Base-by-base conservation (phyloP, 2,329 filamentous ascomycete genomes). In the Huntiella decipiens region DNA sequence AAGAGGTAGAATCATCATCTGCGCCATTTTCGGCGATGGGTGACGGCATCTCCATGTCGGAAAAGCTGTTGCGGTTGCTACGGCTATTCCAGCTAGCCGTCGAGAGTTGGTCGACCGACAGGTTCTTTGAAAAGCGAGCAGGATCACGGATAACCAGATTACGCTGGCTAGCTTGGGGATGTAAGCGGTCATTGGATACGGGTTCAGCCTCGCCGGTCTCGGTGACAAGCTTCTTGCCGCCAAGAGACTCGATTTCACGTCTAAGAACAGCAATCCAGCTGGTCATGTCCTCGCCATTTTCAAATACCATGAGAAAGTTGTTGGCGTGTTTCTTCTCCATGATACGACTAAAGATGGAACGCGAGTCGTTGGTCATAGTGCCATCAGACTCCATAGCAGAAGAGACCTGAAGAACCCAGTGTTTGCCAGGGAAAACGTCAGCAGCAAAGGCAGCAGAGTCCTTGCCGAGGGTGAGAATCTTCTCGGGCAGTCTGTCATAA, bases 361-460 rank as follows among this genome's bases (percentile, higher is more conserved):
- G 71, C 5, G 46, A 45, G 19, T 35, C 43, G 11, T 32, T 48
- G 8, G 33, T 8, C 17, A 16, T 37, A 38, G 17, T 31, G 15
- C 33, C 33, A 22, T 22, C 43, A 10, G 43, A 37, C 2, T 64
- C 54, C 3, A 65, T 55, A 11, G 67, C 56, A 1, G 59, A 62
- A 2, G 76, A 79, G 16, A 88, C 73, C 53, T 85, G 82, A 11
- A 88, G 60, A 4, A 88, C 83, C 74, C 81, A 87, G 55, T 86
- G 82, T 50, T 74, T 75, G 4, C 83, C 83, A 3, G 82, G 80
- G 46, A 88, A 84, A 11, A 81, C 66, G 56, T 91, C 83, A 53
- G 77, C 85, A 1, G 79, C 83, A 58, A 85, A 88, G 4, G 81
- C 83, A 8, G 80, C 82, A 3, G 82, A 87, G 41, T 81, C 72